Evolutionary conservation across 768 basidiomycete species (phyloP).

Genomic region (Ramaria rubella): DNA sequence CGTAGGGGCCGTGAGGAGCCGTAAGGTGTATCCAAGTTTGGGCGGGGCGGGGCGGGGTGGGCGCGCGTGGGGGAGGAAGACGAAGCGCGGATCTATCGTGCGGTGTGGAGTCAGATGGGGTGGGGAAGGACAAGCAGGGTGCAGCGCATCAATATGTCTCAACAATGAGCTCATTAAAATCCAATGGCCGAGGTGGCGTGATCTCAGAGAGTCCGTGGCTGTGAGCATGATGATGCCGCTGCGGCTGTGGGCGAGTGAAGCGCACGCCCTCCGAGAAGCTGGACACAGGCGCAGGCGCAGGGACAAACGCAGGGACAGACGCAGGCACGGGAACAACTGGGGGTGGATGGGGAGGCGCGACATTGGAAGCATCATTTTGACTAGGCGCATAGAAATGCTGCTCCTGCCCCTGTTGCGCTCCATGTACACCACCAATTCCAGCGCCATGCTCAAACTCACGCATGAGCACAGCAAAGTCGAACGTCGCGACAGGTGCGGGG

Average conservation of each 20-base stretch:
- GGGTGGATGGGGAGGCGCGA: not conserved
- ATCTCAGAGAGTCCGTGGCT: not conserved
- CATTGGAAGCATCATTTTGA: not conserved
- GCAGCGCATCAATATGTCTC: constrained; percentile 8
- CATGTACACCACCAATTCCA: not conserved
- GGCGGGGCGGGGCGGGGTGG: too few species aligned
- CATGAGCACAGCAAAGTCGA: not conserved
- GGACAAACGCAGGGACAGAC: not conserved
- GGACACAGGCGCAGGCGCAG: not conserved
- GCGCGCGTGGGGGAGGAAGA: too few species aligned
- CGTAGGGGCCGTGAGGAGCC: too few species aligned
- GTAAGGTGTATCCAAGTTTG: too few species aligned
- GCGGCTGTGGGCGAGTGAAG: not conserved
- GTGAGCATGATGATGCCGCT: not conserved
- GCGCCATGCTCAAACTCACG: not conserved
- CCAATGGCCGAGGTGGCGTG: not conserved
- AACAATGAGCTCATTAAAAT: constrained; percentile 9
- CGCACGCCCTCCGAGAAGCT: not conserved
- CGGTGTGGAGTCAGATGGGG: too few species aligned
- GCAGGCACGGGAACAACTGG: not conserved
- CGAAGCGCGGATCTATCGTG: too few species aligned
- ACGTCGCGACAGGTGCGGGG: constrained; percentile 3
- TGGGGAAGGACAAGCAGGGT: too few species aligned
- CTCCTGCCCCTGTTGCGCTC: not conserved
- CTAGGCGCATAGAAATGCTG: not conserved